Base-by-base conservation (phyloP, 352 stramenopile genomes). In the Pythium apleroticum region DNA sequence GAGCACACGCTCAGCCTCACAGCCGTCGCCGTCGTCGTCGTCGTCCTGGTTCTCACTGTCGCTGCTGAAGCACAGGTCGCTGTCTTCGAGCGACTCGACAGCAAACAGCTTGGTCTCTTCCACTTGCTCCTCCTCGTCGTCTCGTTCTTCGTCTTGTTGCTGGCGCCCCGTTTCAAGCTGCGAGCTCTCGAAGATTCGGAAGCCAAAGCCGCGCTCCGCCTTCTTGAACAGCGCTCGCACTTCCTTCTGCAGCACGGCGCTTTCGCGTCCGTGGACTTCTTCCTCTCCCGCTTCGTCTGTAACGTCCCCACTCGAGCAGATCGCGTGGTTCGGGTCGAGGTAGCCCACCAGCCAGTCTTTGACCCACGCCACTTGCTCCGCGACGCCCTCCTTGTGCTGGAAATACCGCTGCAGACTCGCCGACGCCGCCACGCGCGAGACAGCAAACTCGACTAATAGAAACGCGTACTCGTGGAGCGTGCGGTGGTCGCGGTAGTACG, bases 401-500 rank as follows among this genome's bases (percentile, higher is more conserved):
- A 91, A 85, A 8, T 88, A 65, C 3, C 71, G 41, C 45, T 79
- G 75, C 17, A 91, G 60, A 10, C 69, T 43, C 17, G 7, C 33
- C 1, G 80, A 87, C 0, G 20, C 15, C 3, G 58, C 65, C 20
- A 66, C 67, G 27, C 65, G 76, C 31, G 49, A 69, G 20, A 89
- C 45, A 11, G 70, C 67, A 60, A 93, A 88, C 27, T 77, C 69
- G 0, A 93, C 66, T 9, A 93, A 59, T 30, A 84, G 59, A 52
- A 86, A 79, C 6, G 78, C 77, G 58, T 86, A 86, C 35, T 80
- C 63, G 39, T 76, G 75, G 4, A 77, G 65, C 3, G 60, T 74
- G 3, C 61, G 60, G 25, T 87, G 78, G 56, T 86, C 78, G 52
- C 80, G 75, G 50, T 89, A 91, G 65, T 90, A 93, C 2, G 64